Evolutionary conservation across 352 stramenopile genomes (phyloP).

Genomic region (Pythium rhizo-oryzae): DNA sequence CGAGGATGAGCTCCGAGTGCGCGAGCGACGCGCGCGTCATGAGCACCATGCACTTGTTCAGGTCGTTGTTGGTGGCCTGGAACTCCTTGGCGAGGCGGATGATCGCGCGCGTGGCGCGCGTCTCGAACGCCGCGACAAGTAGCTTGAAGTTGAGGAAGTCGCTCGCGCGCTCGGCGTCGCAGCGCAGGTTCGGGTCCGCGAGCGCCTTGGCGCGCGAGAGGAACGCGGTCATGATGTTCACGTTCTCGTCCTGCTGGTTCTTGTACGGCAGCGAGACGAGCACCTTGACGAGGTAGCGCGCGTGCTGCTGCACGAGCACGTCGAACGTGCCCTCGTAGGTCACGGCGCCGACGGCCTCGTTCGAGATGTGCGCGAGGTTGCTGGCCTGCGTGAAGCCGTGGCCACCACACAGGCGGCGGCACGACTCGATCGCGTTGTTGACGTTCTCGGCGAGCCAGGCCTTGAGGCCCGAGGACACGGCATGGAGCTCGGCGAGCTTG

Average conservation of each 20-base stretch:
- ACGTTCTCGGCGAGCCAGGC: conserved; percentile 47
- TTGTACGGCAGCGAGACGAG: conserved; percentile 27
- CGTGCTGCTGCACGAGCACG: conserved; percentile 71
- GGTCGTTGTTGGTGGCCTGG: conserved; percentile 48
- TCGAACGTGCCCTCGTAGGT: conserved; percentile 78
- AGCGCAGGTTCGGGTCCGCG: conserved; percentile 37
- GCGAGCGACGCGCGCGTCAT: conserved; percentile 53
- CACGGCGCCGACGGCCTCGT: conserved; percentile 45
- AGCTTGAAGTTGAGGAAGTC: conserved; percentile 45
- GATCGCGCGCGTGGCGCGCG: conserved; percentile 38
- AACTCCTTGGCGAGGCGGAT: conserved; percentile 36
- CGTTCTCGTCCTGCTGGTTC: conserved; percentile 1
- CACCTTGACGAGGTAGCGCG: conserved; percentile 59
- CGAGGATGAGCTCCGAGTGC: conserved; percentile 52
- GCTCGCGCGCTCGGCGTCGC: conserved; percentile 28
- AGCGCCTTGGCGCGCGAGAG: conserved; percentile 38
- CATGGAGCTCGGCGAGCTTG: conserved; percentile 56
- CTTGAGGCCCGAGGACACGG: conserved; percentile 57
- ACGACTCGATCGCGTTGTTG: conserved; percentile 49
- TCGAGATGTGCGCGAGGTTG: conserved; percentile 38
- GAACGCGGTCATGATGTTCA: conserved; percentile 31
- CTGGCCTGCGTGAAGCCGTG: conserved; percentile 31
- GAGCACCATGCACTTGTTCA: conserved; percentile 55
- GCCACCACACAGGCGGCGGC: conserved; percentile 44
- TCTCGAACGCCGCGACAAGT: conserved; percentile 45